Evolutionary conservation across 1,284 basidiomycete genomes (phyloP).

Genomic region (Austroboletus novae-zelandiae): DNA sequence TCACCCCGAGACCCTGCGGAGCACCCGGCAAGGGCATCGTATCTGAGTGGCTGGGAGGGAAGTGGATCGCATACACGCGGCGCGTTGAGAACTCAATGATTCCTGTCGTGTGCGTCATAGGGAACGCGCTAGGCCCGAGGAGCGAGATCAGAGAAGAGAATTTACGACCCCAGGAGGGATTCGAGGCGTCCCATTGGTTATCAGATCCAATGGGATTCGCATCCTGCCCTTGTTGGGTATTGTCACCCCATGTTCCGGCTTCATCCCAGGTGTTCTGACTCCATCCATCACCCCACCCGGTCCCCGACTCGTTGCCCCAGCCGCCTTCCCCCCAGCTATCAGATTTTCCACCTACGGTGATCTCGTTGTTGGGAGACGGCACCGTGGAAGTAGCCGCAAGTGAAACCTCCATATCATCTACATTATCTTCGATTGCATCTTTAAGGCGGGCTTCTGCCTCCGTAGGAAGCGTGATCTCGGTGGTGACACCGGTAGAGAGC

Average conservation of each 20-base stretch:
- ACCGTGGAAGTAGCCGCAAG: neutral
- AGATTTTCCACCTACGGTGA: neutral
- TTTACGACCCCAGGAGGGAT: slow-evolving; percentile 28
- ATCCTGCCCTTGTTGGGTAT: slow-evolving; percentile 9
- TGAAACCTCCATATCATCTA: slow-evolving; percentile 23
- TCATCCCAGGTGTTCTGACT: slow-evolving; percentile 17
- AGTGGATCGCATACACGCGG: slow-evolving; percentile 36
- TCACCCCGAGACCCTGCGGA: no score
- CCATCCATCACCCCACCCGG: neutral
- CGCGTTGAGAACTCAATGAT: slow-evolving; percentile 51
- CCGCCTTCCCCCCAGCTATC: slow-evolving; percentile 2
- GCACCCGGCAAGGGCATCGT: neutral
- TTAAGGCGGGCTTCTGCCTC: slow-evolving; percentile 23
- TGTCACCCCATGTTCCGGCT: slow-evolving; percentile 5
- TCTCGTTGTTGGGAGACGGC: neutral
- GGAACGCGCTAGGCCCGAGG: slow-evolving; percentile 45
- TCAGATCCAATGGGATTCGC: neutral
- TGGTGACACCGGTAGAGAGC: slow-evolving; percentile 14
- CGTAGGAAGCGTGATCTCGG: slow-evolving; percentile 22
- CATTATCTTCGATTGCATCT: slow-evolving; percentile 31
- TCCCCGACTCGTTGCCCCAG: slow-evolving; percentile 5
- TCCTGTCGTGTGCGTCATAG: slow-evolving; percentile 49
- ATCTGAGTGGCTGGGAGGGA: slow-evolving; percentile 22
- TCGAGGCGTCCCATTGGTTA: slow-evolving; percentile 13
- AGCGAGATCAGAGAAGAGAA: slow-evolving; percentile 34